Evolutionary conservation across 2,329 filamentous ascomycete species (phyloP), one percentile per base, ranked within the genome.

Genomic region (Fusarium irregulare): DNA sequence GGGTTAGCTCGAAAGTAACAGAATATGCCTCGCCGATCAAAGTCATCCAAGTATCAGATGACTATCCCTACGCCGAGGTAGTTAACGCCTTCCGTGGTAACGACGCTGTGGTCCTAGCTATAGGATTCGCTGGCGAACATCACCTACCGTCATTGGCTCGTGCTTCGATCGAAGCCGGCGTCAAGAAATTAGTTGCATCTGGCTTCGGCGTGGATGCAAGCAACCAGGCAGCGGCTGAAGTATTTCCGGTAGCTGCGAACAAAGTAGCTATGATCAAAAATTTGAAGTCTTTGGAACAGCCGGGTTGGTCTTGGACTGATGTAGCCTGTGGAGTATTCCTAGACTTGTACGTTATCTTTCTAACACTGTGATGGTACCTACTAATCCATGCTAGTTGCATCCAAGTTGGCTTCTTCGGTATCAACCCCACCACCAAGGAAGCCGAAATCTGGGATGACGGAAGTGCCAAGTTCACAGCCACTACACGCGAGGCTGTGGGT

Each of bases 351-450:
- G 21, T 6, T 23, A 23, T 23, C 5, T 6, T 23, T 23, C 21
- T 6, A 23, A 23, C 21, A 23, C 21, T 23, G 21, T 23, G 21
- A 5, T 9, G 14, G 4, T 16, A 18, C 4, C 5, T 34, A 37
- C 9, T 37, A 2, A 37, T 4, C 0, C 4, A n/a, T n/a, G 18
- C 16, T 1, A 37, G 34, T n/a, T 37, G 34, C 6, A 12, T 37
- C 10, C 34, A n/a, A n/a, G 18, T 37, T 4, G 34, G 34, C 6
- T 37, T 37, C 18, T 37, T 37, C 34, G 34, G 34, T 12, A 37
- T 37, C 0, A 2, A 37, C 6, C 34, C 34, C 2, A 1, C 1
- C 1, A n/a, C 9, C 3, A 37, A 37, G 3, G 7, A n/a, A n/a
- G 34, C 34, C 3, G 18, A 37, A n/a, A 37, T 37, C 2, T 37